Percentiles rank a stretch among this genome's conserved stretches.
Evolutionary conservation across 805 yeast genomes (phyloP).

Genomic region (Aciculoconidium aculeatum): DNA sequence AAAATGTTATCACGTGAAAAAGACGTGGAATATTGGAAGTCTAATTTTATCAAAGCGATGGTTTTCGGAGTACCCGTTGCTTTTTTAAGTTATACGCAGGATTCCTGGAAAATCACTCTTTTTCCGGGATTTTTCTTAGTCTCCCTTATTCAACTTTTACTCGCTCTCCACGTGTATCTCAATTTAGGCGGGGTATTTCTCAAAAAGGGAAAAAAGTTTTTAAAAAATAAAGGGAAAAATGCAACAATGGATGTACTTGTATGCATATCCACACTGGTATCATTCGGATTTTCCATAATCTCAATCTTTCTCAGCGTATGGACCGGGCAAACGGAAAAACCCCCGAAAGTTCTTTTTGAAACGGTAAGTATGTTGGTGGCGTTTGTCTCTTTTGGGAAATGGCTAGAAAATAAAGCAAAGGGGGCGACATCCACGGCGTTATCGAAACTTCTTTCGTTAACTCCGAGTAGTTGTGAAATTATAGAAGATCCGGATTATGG

Average conservation of each 20-base stretch:
- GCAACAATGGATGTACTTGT: slow-evolving; percentile 93
- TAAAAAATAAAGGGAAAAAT: slow-evolving; percentile 50
- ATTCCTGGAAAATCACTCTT: slow-evolving; percentile 32
- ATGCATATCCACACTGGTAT: slow-evolving; percentile 71
- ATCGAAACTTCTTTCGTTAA: slow-evolving; percentile 68
- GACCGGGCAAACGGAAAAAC: slow-evolving; percentile 29
- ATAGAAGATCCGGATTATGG: slow-evolving; percentile 33
- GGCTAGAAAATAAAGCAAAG: slow-evolving; percentile 86
- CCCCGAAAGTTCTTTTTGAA: slow-evolving; percentile 76
- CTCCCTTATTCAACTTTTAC: slow-evolving; percentile 51
- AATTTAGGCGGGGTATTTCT: slow-evolving; percentile 64
- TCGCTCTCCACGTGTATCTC: slow-evolving; percentile 59
- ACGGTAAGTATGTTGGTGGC: slow-evolving; percentile 79
- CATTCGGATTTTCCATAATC: slow-evolving; percentile 67
- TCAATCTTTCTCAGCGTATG: slow-evolving; percentile 50
- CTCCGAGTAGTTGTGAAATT: slow-evolving; percentile 73
- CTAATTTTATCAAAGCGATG: slow-evolving; percentile 46
- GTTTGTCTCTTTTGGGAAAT: slow-evolving; percentile 86
- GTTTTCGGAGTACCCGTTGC: slow-evolving; percentile 60
- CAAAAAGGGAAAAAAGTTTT: slow-evolving; percentile 56
- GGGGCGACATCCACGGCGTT: slow-evolving; percentile 90
- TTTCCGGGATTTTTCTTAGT: slow-evolving; percentile 59
- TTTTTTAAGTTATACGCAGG: slow-evolving; percentile 43
- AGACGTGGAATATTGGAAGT: slow-evolving; percentile 70
- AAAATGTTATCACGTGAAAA: slow-evolving; percentile 59